Evolutionary conservation across 2,329 filamentous ascomycete genomes (phyloP), one percentile per base, ranked within the genome.

Genomic region (Coniosporium tulheliwenetii): DNA sequence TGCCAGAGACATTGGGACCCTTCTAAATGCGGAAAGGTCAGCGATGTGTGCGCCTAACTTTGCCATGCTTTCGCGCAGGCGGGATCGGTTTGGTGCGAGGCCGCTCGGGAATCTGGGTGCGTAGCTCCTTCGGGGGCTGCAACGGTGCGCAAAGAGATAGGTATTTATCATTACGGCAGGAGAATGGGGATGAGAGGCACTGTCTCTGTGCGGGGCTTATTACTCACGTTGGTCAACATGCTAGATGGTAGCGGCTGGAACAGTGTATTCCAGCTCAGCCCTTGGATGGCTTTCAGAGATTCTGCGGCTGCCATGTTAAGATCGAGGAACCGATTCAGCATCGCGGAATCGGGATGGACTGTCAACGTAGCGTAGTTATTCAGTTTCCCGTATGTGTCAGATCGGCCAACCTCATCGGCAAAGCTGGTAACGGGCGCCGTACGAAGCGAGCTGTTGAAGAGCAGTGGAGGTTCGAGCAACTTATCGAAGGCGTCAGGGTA

Each of bases 1-100:
- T 33, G 32, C 48, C 48, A 5, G 50, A 40, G 13, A 42, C 38
- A 31, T 51, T 48, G 33, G 43, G 46, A 3, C 46, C 47, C 26
- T 42, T 29, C 16, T 30, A 32, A 2, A 26, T 26, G 19, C 19
- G 19, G 19, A 26, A 26, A 26, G 19, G 19, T 26, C 19, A 26
- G 19, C 19, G 19, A 26, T 26, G 19, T 26, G 19, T 26, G 19
- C 19, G 19, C 19, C 19, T 26, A 4, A 26, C 19, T 26, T 26
- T 7, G 19, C 19, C 19, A 26, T 26, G 19, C 19, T 26, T 7
- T 26, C 19, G 19, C 19, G 19, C 19, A 26, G 19, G 19, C 19
- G 3, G 19, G 19, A 26, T 26, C 19, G 19, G 7, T 26, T 26
- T 26, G 19, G 19, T 26, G 19, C 19, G 19, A 26, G 19, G 19